These are phyloP conservation scores for Boletus albobrunnescens DNA, from an alignment of 1,284 basidiomycete genomes.

Conservation along the genomic window DNA sequence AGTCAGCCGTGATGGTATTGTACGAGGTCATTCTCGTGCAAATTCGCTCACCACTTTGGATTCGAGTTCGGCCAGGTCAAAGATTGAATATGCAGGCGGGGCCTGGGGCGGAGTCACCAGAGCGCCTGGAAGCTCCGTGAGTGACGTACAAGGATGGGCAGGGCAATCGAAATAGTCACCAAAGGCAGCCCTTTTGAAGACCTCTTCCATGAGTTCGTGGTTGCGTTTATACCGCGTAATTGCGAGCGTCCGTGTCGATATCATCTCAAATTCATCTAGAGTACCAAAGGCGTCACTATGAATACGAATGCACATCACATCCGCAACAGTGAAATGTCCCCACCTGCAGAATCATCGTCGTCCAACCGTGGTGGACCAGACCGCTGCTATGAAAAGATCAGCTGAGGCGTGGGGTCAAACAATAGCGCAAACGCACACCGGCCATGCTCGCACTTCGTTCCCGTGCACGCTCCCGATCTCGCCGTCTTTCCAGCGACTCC, in stretches of 20 bases:
- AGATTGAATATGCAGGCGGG: conserved; percentile 55
- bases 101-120: conserved; percentile 39
- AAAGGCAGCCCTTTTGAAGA: conserved; percentile 68
- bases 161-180: conserved; percentile 37
- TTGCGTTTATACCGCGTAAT: conserved; percentile 70
- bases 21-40: neutral
- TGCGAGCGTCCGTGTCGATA: conserved; percentile 69
- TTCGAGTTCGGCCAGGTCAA: conserved; percentile 57
- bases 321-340: conserved; percentile 11
- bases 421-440: conserved; percentile 9
- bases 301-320: neutral
- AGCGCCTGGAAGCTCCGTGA: conserved; percentile 38
- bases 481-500: conserved; percentile 61
- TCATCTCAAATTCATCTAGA: conserved; percentile 63
- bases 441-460: conserved; percentile 28
- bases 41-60: conserved; percentile 48
- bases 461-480: conserved; percentile 45
- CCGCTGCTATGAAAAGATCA: conserved; percentile 18
- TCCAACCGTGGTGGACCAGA: conserved; percentile 47
- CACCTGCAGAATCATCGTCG: conserved; percentile 70
- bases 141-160: neutral
- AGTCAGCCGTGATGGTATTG: conserved; percentile 1
- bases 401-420: neutral
- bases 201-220: conserved; percentile 77
- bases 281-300: neutral